A percentile compares a stretch with the other conserved stretches of the same genome.
These are phyloP conservation scores for Sporothrix brasiliensis DNA, from an alignment of 2,329 filamentous ascomycete species.

Conservation along the genomic window DNA sequence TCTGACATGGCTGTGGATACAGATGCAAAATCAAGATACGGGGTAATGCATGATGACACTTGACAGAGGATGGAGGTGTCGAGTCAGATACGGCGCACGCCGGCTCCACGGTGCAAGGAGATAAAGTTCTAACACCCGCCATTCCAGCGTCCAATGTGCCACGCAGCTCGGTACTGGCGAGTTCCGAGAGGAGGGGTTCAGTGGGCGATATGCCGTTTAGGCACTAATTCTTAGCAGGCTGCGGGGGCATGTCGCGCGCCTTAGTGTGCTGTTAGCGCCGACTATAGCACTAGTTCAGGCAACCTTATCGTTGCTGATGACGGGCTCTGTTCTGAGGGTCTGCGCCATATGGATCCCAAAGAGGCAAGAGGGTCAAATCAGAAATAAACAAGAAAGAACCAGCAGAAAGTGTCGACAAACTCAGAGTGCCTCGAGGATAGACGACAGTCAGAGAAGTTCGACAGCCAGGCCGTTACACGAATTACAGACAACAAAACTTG, in stretches of 20 bases:
- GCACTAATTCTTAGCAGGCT: background rate
- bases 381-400: too few species aligned
- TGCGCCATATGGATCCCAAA: background rate
- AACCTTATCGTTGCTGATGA: slow-evolving; percentile 8
- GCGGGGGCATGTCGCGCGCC: background rate
- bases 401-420: too few species aligned
- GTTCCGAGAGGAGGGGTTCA: slow-evolving; percentile 13
- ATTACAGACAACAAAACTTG: too few species aligned
- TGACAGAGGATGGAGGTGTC: background rate
- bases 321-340: background rate
- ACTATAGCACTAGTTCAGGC: background rate
- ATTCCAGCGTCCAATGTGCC: too few species aligned
- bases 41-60: background rate
- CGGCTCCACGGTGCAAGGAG: background rate
- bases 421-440: too few species aligned
- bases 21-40: background rate
- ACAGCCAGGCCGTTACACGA: too few species aligned
- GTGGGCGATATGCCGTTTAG: background rate
- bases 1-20: background rate
- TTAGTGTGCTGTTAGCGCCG: background rate
- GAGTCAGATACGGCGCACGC: background rate
- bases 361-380: background rate
- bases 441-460: too few species aligned
- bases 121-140: background rate
- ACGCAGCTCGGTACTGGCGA: slow-evolving; percentile 3